Base-by-base conservation (phyloP, 192 early-diverging fungal species). In the Podila clonocystis region DNA sequence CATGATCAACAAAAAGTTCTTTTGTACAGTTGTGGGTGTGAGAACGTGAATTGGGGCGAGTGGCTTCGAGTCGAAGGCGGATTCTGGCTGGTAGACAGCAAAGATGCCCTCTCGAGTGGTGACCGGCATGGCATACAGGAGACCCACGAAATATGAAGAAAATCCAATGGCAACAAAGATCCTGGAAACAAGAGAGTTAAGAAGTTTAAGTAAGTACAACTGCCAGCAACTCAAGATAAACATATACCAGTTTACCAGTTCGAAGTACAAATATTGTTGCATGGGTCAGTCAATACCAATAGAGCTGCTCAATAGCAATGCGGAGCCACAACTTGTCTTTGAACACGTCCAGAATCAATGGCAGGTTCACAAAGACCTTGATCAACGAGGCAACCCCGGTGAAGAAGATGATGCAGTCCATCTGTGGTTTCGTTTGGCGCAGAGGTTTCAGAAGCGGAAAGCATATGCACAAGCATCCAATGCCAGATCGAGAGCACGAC, bases 361-460 rank as follows among this genome's bases (percentile, higher is more conserved):
- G 67, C 7, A 73, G 9, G 41, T 80, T 80, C 20, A 72, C 70
- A 22, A 63, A 66, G 22, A 80, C 45, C 36, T 80, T 80, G 36
- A 73, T 50, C 22, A 80, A 31, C 3, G 77, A 80, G 12, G 77
- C 77, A 30, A 80, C 5, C 15, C 29, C 45, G 2, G 67, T 80
- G 58, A 80, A 80, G 41, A 80, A 80, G 57, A 68, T 61, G 64
- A 80, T 68, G 57, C 77, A 80, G 59, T 80, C 77, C 77, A 80
- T 80, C 77, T 80, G n/a, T 31, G 15, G 15, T 45, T 45, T 45
- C 15, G 41, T 45, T 45, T 45, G 41, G 41, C 13, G 41, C 8
- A 45, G 41, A 17, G 41, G 13, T 45, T 45, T 45, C 41, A 45
- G 15, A 45, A 15, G 41, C 41, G 13, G 3, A 45, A 12, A 15